Evolutionary conservation across 371 early-diverging fungal species (phyloP), one percentile per base, ranked within the genome.

Genomic region (Mortierella sp.): DNA sequence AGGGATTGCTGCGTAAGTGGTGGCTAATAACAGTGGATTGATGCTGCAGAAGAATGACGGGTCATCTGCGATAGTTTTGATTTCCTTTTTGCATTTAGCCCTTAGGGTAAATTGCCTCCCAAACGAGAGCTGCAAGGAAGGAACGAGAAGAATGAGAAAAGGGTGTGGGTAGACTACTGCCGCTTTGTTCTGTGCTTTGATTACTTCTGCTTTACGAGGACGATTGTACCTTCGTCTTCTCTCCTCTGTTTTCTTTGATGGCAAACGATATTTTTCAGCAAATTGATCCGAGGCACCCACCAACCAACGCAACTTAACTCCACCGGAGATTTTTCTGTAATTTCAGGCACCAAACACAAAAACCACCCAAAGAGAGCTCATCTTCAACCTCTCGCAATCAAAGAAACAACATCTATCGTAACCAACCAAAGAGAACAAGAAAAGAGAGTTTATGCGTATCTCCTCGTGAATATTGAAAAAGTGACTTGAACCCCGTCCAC

Each of bases 161-260:
- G 45, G 45, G 52, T 4, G 48, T 26, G 26, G 52, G 4, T 31
- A 11, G 8, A 7, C 14, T 16, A 58, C 29, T 29, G 58, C 58
- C 58, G 58, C 58, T 58, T 58, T 58, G 58, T 58, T 58, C 58
- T 58, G 29, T n/a, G n/a, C n/a, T n/a, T n/a, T n/a, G n/a, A n/a
- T n/a, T n/a, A n/a, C n/a, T n/a, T n/a, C n/a, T n/a, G n/a, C 34
- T 58, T 58, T 58, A 58, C 34, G 29, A 58, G 8, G 58, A 31
- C 8, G 9, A 19, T 0, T 14, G 58, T 58, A 58, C 50, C 22
- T 50, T 34, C 34, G 29, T 58, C 19, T 11, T 16, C 34, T 58
- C 19, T 34, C n/a, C n/a, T n/a, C n/a, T n/a, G n/a, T n/a, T n/a
- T n/a, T n/a, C n/a, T n/a, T n/a, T n/a, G n/a, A n/a, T n/a, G n/a